A percentile compares a stretch with the other conserved stretches of the same genome.
phyloP scores from a whole-genome alignment of 139 green algal genomes.

The Chlorella sp. region DNA sequence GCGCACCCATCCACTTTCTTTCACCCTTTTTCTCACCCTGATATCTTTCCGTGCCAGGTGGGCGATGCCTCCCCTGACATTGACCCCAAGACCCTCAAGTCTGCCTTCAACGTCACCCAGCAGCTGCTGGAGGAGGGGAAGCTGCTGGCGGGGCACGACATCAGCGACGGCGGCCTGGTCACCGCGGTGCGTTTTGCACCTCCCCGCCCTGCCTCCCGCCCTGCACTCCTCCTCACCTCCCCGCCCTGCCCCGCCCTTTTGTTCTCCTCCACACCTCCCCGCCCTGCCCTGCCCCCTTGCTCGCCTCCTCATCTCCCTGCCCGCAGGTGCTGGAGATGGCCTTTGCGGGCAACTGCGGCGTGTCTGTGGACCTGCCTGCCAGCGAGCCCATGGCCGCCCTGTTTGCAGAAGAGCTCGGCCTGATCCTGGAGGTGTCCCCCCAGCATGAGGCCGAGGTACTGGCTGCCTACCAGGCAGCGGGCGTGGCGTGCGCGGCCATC shows the following conservation, averaged over 20 bases:
- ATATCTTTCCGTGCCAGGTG: constrained; percentile 63
- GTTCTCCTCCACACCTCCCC: too few species aligned
- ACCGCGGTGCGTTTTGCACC: constrained; percentile 47
- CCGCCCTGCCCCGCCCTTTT: background rate
- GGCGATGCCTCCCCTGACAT: constrained; percentile 90
- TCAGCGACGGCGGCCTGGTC: constrained; percentile 92
- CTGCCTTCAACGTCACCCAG: constrained; percentile 87
- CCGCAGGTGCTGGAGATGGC: constrained; percentile 93
- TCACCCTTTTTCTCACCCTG: too few species aligned
- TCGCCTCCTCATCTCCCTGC: background rate
- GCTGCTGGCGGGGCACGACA: constrained; percentile 94
- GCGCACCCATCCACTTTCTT: background rate
- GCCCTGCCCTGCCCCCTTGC: background rate
- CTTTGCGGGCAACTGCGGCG: constrained; percentile 86
- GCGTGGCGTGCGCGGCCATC: constrained; percentile 74
- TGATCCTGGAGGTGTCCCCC: constrained; percentile 91
- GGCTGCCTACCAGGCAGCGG: constrained; percentile 71
- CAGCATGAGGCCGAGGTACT: constrained; percentile 66
- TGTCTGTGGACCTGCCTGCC: constrained; percentile 74
- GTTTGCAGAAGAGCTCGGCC: constrained; percentile 96
- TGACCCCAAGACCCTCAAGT: constrained; percentile 67
- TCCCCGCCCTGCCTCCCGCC: background rate
- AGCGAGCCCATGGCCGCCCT: constrained; percentile 68
- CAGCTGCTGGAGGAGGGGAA: constrained; percentile 68
- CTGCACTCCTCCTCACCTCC: background rate